Evolutionary conservation across 163 green algal species (phyloP).

Genomic region (Smithsoniella earleae): DNA sequence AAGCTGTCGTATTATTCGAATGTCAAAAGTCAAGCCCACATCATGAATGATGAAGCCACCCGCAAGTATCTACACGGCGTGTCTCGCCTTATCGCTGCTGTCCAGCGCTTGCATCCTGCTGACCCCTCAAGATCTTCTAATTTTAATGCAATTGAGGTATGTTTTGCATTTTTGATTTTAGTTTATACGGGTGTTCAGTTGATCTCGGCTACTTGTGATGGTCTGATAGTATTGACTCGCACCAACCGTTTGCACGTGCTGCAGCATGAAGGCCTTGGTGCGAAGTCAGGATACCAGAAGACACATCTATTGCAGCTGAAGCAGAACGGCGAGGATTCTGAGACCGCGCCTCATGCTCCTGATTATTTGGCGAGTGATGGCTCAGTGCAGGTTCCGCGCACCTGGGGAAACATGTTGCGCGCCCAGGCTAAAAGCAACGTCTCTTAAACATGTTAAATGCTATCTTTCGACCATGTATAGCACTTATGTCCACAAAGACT

Average conservation of each 20-base stretch:
- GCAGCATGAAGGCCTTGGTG: not conserved
- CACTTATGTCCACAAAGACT: too few species aligned
- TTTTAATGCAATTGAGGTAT: conserved; percentile 62
- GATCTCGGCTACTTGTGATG: too few species aligned
- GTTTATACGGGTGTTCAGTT: too few species aligned
- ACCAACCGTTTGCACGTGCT: not conserved
- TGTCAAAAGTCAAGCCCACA: conserved; percentile 66
- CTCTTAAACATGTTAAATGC: too few species aligned
- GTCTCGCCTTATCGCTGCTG: conserved; percentile 83
- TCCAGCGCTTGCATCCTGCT: conserved; percentile 76
- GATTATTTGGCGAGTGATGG: conserved; percentile 58
- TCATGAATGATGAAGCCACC: conserved; percentile 96
- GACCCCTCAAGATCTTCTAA: conserved; percentile 75
- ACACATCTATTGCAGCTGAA: conserved; percentile 58
- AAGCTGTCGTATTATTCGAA: conserved; percentile 81
- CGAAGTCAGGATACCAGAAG: not conserved
- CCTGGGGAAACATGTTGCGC: conserved; percentile 51
- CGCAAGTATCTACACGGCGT: conserved; percentile 83
- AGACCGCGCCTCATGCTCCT: conserved; percentile 44
- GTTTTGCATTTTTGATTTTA: too few species aligned
- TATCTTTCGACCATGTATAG: too few species aligned
- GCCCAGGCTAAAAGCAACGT: not conserved
- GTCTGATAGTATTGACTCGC: too few species aligned
- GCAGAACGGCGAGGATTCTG: conserved; percentile 45
- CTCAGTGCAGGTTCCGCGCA: conserved; percentile 53